Percentiles rank a stretch among this genome's conserved stretches.
These are phyloP conservation scores for Candida pseudoglaebosa DNA, from an alignment of 805 yeast genomes.

Conservation along the genomic window DNA sequence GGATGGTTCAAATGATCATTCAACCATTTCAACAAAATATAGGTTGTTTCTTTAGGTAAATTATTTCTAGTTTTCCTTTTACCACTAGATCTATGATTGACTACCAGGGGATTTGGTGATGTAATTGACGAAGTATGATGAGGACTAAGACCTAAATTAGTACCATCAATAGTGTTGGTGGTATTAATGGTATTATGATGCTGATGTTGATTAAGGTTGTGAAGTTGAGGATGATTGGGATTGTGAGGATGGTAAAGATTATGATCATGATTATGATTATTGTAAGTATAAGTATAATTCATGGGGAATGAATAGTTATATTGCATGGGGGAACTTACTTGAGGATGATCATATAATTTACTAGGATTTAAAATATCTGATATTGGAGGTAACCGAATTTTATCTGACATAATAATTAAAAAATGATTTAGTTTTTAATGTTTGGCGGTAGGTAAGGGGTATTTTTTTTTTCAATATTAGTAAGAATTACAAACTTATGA, in stretches of 20 bases:
- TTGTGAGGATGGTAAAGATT: conserved; percentile 7
- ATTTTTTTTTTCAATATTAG: background rate
- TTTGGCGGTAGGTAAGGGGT: background rate
- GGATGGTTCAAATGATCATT: conserved; percentile 73
- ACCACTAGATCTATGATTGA: background rate
- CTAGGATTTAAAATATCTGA: conserved; percentile 30
- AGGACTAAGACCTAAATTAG: conserved; percentile 1
- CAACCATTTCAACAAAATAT: conserved; percentile 69
- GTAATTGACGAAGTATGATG: conserved; percentile 5
- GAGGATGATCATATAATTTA: conserved; percentile 2
- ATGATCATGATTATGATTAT: conserved; percentile 2
- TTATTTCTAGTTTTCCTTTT: conserved; percentile 55
- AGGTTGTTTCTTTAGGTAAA: conserved; percentile 74
- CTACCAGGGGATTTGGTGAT: too few species aligned
- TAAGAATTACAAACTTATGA: too few species aligned
- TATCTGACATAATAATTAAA: conserved; percentile 6
- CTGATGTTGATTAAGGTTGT: conserved; percentile 1
- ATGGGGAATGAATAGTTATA: too few species aligned
- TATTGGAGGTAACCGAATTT: conserved; percentile 39
- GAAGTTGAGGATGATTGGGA: background rate
- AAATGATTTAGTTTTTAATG: background rate
- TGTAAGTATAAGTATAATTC: too few species aligned
- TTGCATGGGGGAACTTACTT: conserved; percentile 5
- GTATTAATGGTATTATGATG: too few species aligned
- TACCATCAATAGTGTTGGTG: background rate